phyloP scores from a whole-genome alignment of 2,329 filamentous ascomycete genomes.

The Aspergillus hiratsukae region DNA sequence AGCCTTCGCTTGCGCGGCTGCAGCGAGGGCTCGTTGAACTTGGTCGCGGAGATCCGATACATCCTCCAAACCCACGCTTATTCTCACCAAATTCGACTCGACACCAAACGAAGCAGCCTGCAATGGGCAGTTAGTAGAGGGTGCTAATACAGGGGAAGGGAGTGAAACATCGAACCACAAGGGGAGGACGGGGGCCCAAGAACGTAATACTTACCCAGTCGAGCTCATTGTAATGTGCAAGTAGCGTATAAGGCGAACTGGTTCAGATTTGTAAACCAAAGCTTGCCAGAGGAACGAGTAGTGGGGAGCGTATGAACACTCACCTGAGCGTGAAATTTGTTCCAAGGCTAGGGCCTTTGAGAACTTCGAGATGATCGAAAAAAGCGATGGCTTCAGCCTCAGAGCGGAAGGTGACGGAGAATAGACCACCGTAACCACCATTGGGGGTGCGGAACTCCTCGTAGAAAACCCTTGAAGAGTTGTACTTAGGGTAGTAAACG shows the following conservation, averaged over 20 bases:
- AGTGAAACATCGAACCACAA: neutral
- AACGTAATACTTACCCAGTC: slow-evolving; percentile 62
- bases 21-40: slow-evolving; percentile 67
- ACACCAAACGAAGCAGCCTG: slow-evolving; percentile 73
- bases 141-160: neutral
- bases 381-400: slow-evolving; percentile 71
- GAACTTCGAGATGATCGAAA: slow-evolving; percentile 78
- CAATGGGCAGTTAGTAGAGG: slow-evolving; percentile 11
- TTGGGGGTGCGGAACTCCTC: slow-evolving; percentile 68
- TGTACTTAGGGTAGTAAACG: slow-evolving; percentile 83
- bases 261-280: neutral
- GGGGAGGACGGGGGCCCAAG: neutral
- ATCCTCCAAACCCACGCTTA: slow-evolving; percentile 89
- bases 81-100: slow-evolving; percentile 71
- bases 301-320: slow-evolving; percentile 7
- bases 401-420: slow-evolving; percentile 76
- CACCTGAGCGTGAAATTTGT: slow-evolving; percentile 88
- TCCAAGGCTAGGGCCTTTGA: slow-evolving; percentile 90
- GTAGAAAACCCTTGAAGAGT: slow-evolving; percentile 65
- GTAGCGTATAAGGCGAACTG: slow-evolving; percentile 79
- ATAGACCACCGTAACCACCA: slow-evolving; percentile 83
- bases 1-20: slow-evolving; percentile 33
- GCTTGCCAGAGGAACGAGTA: neutral
- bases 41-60: slow-evolving; percentile 58
- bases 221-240: slow-evolving; percentile 87